Base-by-base conservation (phyloP, 2,329 filamentous ascomycete species). In the Albophoma yamanashiensis region DNA sequence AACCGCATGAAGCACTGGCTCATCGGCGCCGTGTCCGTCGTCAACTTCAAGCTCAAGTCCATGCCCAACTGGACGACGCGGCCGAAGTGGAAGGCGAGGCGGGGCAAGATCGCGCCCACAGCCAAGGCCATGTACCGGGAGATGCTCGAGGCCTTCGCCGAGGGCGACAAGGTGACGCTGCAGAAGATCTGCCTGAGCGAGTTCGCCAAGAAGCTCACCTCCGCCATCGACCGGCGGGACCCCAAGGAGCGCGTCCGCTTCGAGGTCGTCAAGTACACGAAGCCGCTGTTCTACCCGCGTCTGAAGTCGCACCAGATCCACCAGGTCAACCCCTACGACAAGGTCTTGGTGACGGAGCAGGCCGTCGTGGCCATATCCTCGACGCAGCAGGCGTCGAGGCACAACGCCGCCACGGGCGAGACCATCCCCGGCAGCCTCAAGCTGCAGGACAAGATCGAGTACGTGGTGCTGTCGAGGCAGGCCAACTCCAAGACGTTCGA, bases 71-170 rank as follows among this genome's bases (percentile, higher is more conserved):
- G 77, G 64, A 70, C 77, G 58, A 71, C 70, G 39, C 72, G 72
- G 25, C 77, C 78, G 15, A 67, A 66, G n/a, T 78, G 79, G 68
- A 76, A 78, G 66, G 68, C 79, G 34, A 65, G 72, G 34, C 75
- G 75, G 17, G 64, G 71, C 27, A 68, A 71, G 58, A 74, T 83
- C 55, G 70, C 77, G 11, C 79, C 83, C 1, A 78, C 79, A 1
- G 87, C 85, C 39, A 79, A 82, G 66, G 78, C 76, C 25, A 74
- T 89, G 67, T 86, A 90, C 71, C 74, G 75, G 58, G 74, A 82
- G 64, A 82, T 89, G 78, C 83, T 85, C 65, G 77, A 79, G 61
- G 82, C 82, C 5, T 80, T 88, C 57, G 87, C 87, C 8, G 72
- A 73, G 2, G 84, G 83, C 61, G 82, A 88, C 73, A 73, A 75